Base-by-base conservation (phyloP, 306 rosid species). In the Quillaja saponaria region DNA sequence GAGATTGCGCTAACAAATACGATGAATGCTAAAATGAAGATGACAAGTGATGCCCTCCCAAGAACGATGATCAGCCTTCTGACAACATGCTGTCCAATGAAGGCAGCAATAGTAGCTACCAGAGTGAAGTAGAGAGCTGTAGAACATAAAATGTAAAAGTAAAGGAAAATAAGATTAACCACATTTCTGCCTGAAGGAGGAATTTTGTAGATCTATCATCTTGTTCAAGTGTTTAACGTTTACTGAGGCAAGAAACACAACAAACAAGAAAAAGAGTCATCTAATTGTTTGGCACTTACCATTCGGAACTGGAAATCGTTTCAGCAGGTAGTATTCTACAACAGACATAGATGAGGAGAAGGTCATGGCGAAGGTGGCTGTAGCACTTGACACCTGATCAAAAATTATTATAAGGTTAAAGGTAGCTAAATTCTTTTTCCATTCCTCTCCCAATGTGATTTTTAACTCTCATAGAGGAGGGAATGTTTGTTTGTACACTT, bases 341-440 rank as follows among this genome's bases (percentile, higher is more conserved):
- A 92, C 96, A 49, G 98, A 92, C 96, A 92, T 92, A 10, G 98
- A 92, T 7, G 98, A 88, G 13, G 98, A 92, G 73, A 92, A 92
- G 58, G 81, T 82, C 98, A 88, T 92, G 46, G 94, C 96, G 59
- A 92, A 88, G 5, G 95, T 92, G 44, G 98, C 98, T 3, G 96
- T 84, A 65, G 98, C 96, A 10, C 92, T 92, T 39, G 98, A 87
- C 48, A 92, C 98, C 98, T 92, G 78, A 75, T 58, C 45, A 46
- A 12, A 67, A 72, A 34, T 61, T 13, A 54, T 33, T 49, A 7
- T 34, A 20, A 33, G 13, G 35, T 28, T 71, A 16, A 61, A 58
- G 65, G 59, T 18, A 37, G 13, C 52, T 7, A 58, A 31, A 25
- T 25, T 25, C 2, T 25, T 25, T 25, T 25, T 25, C 3, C 31